Evolutionary conservation across 768 basidiomycete genomes (phyloP).

Genomic region (Fibroporia radiculosa): DNA sequence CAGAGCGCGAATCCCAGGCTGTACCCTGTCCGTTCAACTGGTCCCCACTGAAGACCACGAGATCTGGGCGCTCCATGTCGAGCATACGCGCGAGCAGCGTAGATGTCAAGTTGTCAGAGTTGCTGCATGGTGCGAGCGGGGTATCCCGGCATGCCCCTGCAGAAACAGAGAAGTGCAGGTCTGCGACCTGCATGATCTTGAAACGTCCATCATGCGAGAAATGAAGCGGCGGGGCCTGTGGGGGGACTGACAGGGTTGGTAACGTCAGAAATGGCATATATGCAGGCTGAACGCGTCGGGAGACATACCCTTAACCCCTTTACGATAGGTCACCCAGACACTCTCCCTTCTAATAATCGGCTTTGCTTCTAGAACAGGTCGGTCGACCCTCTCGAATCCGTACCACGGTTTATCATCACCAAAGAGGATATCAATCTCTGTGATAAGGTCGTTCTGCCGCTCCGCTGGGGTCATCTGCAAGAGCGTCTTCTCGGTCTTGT

Average conservation of each 20-base stretch:
- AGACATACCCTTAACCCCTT: slow-evolving; percentile 64
- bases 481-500: slow-evolving; percentile 58
- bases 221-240: slow-evolving; percentile 69
- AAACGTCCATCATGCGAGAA: slow-evolving; percentile 81
- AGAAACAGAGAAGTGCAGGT: slow-evolving; percentile 86
- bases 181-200: slow-evolving; percentile 87
- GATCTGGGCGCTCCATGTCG: slow-evolving; percentile 77
- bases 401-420: slow-evolving; percentile 83
- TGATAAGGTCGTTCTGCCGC: slow-evolving; percentile 55
- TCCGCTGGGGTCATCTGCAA: slow-evolving; percentile 53
- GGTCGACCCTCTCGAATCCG: slow-evolving; percentile 71
- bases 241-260: slow-evolving; percentile 38
- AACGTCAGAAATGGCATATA: slow-evolving; percentile 5
- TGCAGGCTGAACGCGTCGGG: neutral
- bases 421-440: slow-evolving; percentile 86
- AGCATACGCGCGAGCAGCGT: slow-evolving; percentile 64
- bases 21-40: slow-evolving; percentile 90
- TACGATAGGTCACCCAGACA: slow-evolving; percentile 61
- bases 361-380: slow-evolving; percentile 42
- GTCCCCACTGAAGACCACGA: slow-evolving; percentile 91
- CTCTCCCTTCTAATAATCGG: slow-evolving; percentile 29
- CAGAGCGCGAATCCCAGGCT: slow-evolving; percentile 82
- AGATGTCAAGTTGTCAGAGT: slow-evolving; percentile 76
- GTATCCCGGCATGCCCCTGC: slow-evolving; percentile 75
- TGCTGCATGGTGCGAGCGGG: slow-evolving; percentile 36